Percentiles rank a stretch among this genome's conserved stretches.
Conservation (phyloP, 495 filamentous ascomycete genomes). For the Aspergillus bertholletiae region DNA sequence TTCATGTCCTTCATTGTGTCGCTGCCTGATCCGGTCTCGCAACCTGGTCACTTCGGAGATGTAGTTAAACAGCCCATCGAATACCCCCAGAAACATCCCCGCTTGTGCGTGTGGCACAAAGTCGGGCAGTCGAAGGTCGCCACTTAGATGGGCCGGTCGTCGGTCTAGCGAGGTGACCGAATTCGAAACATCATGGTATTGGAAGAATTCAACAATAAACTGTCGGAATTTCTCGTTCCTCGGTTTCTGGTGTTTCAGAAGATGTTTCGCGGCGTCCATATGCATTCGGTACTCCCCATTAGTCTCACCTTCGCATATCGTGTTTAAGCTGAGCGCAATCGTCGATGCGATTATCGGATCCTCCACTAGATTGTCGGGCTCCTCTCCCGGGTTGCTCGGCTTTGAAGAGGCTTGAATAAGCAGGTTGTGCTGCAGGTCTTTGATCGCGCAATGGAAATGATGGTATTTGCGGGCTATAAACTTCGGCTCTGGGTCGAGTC, state of each 20-base stretch:
- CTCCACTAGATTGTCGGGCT: slow-evolving; percentile 41
- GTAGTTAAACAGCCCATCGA: slow-evolving; percentile 79
- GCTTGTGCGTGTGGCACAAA: slow-evolving; percentile 72
- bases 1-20: slow-evolving; percentile 58
- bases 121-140: slow-evolving; percentile 62
- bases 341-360: slow-evolving; percentile 72
- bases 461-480: slow-evolving; percentile 44
- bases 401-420: slow-evolving; percentile 33
- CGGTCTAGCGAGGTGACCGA: slow-evolving; percentile 69
- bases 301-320: slow-evolving; percentile 73
- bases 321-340: slow-evolving; percentile 76
- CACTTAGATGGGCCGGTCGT: slow-evolving; percentile 49
- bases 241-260: slow-evolving; percentile 58
- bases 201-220: slow-evolving; percentile 91
- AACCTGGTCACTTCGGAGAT: slow-evolving; percentile 78
- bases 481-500: slow-evolving; percentile 42
- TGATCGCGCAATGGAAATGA: slow-evolving; percentile 46
- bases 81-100: slow-evolving; percentile 76
- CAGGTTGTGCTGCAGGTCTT: slow-evolving; percentile 44
- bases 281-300: slow-evolving; percentile 78
- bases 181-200: slow-evolving; percentile 83
- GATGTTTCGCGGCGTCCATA: slow-evolving; percentile 69
- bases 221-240: slow-evolving; percentile 64
- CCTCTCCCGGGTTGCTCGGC: slow-evolving; percentile 20
- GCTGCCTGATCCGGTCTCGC: slow-evolving; percentile 69